Percentiles rank a stretch among this genome's conserved stretches.
phyloP scores from a whole-genome alignment of 2,329 filamentous ascomycete genomes.

The Pseudopyricularia javanii region DNA sequence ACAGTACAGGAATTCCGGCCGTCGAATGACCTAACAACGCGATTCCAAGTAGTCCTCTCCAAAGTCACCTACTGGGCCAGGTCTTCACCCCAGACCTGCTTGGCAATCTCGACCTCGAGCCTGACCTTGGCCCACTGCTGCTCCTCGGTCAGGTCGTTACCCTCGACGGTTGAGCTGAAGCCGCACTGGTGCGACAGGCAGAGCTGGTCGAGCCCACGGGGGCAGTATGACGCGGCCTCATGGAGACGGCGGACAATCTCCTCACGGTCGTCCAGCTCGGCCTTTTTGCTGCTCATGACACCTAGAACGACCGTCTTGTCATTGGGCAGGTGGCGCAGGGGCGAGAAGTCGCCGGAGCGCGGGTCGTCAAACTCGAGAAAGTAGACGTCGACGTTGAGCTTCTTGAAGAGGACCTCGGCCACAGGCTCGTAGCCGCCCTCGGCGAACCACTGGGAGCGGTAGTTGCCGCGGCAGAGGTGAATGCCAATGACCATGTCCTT shows the following conservation, averaged over 20 bases:
- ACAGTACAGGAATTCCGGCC: too few relatives aligned
- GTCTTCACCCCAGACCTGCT: slow-evolving; percentile 38
- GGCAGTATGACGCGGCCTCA: slow-evolving; percentile 33
- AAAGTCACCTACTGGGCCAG: too few relatives aligned
- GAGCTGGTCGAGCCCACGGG: slow-evolving; percentile 39
- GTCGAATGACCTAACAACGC: too few relatives aligned
- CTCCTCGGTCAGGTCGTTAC: slow-evolving; percentile 41
- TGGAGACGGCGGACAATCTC: slow-evolving; percentile 24
- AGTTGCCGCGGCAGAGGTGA: slow-evolving; percentile 45
- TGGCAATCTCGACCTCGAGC: slow-evolving; percentile 42
- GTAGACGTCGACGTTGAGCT: slow-evolving; percentile 43
- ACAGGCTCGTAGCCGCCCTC: slow-evolving; percentile 46
- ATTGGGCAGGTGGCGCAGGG: slow-evolving; percentile 38
- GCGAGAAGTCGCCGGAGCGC: slow-evolving; percentile 40
- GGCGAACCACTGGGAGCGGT: slow-evolving; percentile 43
- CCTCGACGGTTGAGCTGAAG: slow-evolving; percentile 43
- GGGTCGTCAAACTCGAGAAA: slow-evolving; percentile 49
- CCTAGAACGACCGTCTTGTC: slow-evolving; percentile 45
- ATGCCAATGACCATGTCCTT: slow-evolving; percentile 42
- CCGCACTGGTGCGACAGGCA: slow-evolving; percentile 46
- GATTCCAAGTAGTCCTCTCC: too few relatives aligned
- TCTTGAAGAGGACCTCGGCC: slow-evolving; percentile 42
- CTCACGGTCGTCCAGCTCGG: slow-evolving; percentile 36
- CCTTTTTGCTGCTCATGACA: slow-evolving; percentile 49
- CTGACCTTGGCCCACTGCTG: slow-evolving; percentile 46